These are phyloP conservation scores for Pichia rugopelliculosa DNA, from an alignment of 805 yeast genomes.

Conservation along the genomic window DNA sequence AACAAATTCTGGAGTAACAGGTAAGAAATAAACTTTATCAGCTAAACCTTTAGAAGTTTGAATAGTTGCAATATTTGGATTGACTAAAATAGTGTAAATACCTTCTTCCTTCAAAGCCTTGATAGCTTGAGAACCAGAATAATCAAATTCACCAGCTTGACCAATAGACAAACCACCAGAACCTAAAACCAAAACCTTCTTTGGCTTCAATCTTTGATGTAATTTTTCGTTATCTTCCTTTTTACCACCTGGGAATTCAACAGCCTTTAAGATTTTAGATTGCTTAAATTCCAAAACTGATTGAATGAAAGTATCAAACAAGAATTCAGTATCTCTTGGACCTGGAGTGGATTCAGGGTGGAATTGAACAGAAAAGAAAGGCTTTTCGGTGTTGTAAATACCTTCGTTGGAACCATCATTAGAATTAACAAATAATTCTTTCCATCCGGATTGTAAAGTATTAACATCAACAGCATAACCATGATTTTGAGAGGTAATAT, in stretches of 20 bases:
- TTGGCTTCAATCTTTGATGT: constrained; percentile 73
- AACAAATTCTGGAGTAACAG: constrained; percentile 96
- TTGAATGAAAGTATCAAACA: constrained; percentile 87
- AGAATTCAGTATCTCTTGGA: constrained; percentile 96
- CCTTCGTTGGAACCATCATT: constrained; percentile 99
- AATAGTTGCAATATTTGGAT: constrained; percentile 97
- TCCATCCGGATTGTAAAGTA: constrained; percentile 76
- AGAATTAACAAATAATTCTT: constrained; percentile 89
- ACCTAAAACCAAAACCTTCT: constrained; percentile 90
- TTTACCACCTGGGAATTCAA: constrained; percentile 87
- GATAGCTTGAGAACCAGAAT: constrained; percentile 98
- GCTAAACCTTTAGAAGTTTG: constrained; percentile 98
- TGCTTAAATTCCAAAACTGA: constrained; percentile 62
- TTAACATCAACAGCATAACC: constrained; percentile 92
- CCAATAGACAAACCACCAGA: constrained; percentile 98
- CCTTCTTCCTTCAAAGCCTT: constrained; percentile 98
- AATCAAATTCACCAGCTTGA: constrained; percentile 99
- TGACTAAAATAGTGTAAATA: constrained; percentile 88
- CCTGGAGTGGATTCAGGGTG: constrained; percentile 99
- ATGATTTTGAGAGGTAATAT: constrained; percentile 97
- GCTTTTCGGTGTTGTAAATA: constrained; percentile 81
- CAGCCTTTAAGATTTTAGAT: constrained; percentile 54
- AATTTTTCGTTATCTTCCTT: constrained; percentile 64
- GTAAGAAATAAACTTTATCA: constrained; percentile 94
- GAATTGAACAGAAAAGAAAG: constrained; percentile 95